Evolutionary conservation across 179 eudicot species (phyloP), one percentile per base, ranked within the genome.

Genomic region (Spergularia azorica): DNA sequence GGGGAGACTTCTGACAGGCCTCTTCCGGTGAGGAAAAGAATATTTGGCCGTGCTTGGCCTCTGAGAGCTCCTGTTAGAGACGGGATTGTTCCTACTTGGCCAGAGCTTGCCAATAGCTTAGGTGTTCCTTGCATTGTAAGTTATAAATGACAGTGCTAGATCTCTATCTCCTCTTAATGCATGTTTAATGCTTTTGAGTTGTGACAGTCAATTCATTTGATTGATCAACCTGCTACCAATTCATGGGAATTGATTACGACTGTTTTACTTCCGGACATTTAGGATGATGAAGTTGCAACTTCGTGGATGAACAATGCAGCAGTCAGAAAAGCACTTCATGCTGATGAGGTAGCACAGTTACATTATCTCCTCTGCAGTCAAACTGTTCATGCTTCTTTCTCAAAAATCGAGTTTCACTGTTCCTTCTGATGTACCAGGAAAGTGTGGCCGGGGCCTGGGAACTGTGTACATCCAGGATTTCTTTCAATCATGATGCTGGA

Each of bases 1-100:
- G 99, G 98, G 17, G 92, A 87, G 83, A 93, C 94, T 36, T 36
- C 39, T 6, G 92, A 93, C 60, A 88, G 88, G 84, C 94, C 93
- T 50, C 88, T 91, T 67, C 88, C 93, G 10, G 97, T 96, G 46
- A 87, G 99, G 79, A 96, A 88, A 75, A 87, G 99, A 80, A 91
- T 96, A 83, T 96, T 89, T 84, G 99, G 99, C 2, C 97, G 99
- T 38, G 94, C 99, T 18, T 95, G 99, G 99, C 99, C 99, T 79
- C 75, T 85, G 56, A 81, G 93, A 84, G 99, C 99, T 73, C 93
- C 96, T 3, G 99, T 93, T 3, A 87, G 88, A 86, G 91, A 78
- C 36, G 99, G 99, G 52, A 79, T 78, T 17, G 96, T 96, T 76
- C 99, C 98, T 43, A 85, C 94, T 70, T 96, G 99, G 99, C 96